Base-by-base conservation (phyloP, 768 basidiomycete species). In the Amylocystis lapponica region DNA sequence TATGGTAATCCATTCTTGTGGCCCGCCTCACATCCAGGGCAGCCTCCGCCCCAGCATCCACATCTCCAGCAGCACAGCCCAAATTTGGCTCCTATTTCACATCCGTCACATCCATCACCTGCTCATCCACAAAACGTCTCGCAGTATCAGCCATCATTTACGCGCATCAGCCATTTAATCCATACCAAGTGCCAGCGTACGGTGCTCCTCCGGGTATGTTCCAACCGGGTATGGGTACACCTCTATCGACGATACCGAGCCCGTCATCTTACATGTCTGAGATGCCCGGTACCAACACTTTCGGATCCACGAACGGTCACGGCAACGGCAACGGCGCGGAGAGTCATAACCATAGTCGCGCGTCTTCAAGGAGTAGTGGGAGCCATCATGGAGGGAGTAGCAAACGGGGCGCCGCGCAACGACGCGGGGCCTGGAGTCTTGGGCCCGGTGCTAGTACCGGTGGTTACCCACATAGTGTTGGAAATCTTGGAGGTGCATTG, bases 391-490 rank as follows among this genome's bases (percentile, higher is more conserved):
- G 45, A 1, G 23, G 12, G 14, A 45, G 37, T 14, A 49, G 46
- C 20, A 62, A 68, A 56, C 54, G 61, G n/a, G 51, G 54, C 16
- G 55, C 44, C 13, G 49, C 56, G 14, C 50, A 46, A 10, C 22
- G 43, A 5, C 59, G 54, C 0, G 47, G 72, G 36, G 63, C 72
- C 17, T 86, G 84, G 83, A 86, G 75, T 57, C 85, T 77, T 54
- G 83, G 83, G 1, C 76, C 81, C 53, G 81, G 81, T 11, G 60
- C 76, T 27, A 67, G 76, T 14, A 68, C 70, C 52, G 69, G 74
- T 20, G 76, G 76, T 1, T 65, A 54, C 25, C 63, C 47, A 41
- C 60, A 62, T 27, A 63, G 61, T 33, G 54, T 61, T 3, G 57
- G 54, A 22, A 46, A 51, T 25, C 45, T 53, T 16, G 53, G 56